Conservation (phyloP, 2,329 filamentous ascomycete genomes). For the Phaeosphaeriaceae sp. region DNA sequence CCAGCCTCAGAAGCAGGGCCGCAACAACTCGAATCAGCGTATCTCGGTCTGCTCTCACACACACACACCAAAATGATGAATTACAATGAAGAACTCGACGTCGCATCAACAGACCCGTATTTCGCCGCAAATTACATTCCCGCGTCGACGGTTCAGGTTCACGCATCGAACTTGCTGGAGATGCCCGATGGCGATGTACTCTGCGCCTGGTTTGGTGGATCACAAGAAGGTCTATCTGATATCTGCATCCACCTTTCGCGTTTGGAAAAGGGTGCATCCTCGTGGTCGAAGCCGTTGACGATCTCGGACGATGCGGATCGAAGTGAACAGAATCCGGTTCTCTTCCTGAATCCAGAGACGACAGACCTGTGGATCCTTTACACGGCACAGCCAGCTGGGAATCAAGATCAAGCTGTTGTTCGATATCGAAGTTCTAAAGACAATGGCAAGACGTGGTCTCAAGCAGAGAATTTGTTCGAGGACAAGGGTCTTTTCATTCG, state of each 20-base stretch:
- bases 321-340: constrained; percentile 56
- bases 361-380: constrained; percentile 53
- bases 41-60: no score
- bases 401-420: constrained; percentile 53
- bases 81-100: constrained; percentile 13
- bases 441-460: constrained; percentile 48
- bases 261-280: constrained; percentile 30
- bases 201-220: constrained; percentile 57
- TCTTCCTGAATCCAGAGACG: constrained; percentile 48
- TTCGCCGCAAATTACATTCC: constrained; percentile 39
- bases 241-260: constrained; percentile 55
- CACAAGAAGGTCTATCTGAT: constrained; percentile 54
- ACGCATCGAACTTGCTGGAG: constrained; percentile 55
- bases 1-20: no score
- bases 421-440: constrained; percentile 49
- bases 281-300: constrained; percentile 46
- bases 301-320: constrained; percentile 50
- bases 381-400: constrained; percentile 55
- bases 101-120: constrained; percentile 5
- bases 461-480: constrained; percentile 40
- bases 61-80: constrained; percentile 5
- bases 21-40: no score
- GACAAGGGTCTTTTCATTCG: constrained; percentile 52
- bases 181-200: constrained; percentile 52
- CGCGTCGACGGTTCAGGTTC: constrained; percentile 52